These are phyloP conservation scores for Arthrobotrys entomopaga DNA, from an alignment of 2,329 filamentous ascomycete species.

Conservation along the genomic window DNA sequence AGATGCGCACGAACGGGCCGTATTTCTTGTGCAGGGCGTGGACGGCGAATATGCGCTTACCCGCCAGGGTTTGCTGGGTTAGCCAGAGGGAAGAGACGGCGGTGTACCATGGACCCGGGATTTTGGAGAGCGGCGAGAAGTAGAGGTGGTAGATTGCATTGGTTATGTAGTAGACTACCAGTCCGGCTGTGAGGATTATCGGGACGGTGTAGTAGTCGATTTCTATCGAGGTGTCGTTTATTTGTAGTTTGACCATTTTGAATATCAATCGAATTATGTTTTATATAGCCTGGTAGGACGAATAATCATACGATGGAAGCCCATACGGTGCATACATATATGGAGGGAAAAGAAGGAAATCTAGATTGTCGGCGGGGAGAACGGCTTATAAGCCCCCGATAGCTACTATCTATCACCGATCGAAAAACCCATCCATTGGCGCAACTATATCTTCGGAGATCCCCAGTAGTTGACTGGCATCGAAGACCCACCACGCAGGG, in stretches of 20 bases:
- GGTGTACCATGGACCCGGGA: conserved; percentile 40
- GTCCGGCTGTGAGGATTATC: not conserved
- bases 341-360: no score
- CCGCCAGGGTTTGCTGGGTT: not conserved
- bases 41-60: conserved; percentile 17
- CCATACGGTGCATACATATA: no score
- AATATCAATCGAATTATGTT: not conserved
- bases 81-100: conserved; percentile 16
- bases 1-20: conserved; percentile 39
- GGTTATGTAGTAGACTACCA: conserved; percentile 1
- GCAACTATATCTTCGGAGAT: no score
- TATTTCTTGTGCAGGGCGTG: conserved; percentile 39
- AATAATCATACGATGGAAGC: not conserved
- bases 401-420: no score
- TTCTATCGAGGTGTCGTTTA: not conserved
- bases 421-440: no score
- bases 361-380: no score
- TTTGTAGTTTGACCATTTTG: not conserved
- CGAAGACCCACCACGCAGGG: not conserved
- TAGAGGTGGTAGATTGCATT: conserved; percentile 36
- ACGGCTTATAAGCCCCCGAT: no score
- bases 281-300: not conserved
- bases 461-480: not conserved
- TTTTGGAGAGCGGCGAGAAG: conserved; percentile 34
- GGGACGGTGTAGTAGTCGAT: not conserved